Evolutionary conservation across 495 filamentous ascomycete species (phyloP).

Genomic region (Penicillium steckii): DNA sequence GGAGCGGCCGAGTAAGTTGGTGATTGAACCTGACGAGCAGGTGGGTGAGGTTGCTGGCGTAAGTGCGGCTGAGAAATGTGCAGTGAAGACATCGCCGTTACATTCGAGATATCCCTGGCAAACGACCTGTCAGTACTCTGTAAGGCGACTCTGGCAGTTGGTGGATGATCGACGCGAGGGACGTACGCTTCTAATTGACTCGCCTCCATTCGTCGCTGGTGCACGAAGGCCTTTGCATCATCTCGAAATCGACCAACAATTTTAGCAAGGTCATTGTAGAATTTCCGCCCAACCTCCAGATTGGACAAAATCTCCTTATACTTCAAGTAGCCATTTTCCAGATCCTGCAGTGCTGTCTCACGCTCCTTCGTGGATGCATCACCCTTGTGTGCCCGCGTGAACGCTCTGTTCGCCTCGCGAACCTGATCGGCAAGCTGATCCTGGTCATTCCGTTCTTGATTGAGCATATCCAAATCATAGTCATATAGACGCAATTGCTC

Average conservation of each 20-base stretch:
- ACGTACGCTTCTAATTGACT: conserved; percentile 70
- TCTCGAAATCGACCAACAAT: conserved; percentile 79
- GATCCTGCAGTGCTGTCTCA: conserved; percentile 79
- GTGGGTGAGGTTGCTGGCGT: conserved; percentile 26
- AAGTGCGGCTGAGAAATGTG: conserved; percentile 49
- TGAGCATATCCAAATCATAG: conserved; percentile 64
- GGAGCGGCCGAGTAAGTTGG: conserved; percentile 22
- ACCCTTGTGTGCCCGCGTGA: conserved; percentile 65
- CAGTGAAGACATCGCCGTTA: conserved; percentile 57
- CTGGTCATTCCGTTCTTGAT: conserved; percentile 74
- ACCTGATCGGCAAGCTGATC: conserved; percentile 66
- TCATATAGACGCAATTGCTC: conserved; percentile 78
- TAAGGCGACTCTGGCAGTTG: neutral
- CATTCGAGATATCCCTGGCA: conserved; percentile 58
- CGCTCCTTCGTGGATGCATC: conserved; percentile 74
- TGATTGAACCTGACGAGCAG: conserved; percentile 21
- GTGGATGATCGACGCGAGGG: neutral
- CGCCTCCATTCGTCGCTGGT: conserved; percentile 77
- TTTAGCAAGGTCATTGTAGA: conserved; percentile 92
- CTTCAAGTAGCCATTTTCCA: conserved; percentile 91
- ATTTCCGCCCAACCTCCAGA: conserved; percentile 84
- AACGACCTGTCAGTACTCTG: conserved; percentile 13
- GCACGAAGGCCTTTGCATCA: conserved; percentile 73
- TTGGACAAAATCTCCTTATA: conserved; percentile 94
- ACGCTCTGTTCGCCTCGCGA: conserved; percentile 72